Base-by-base conservation (phyloP, 495 filamentous ascomycete species). In the Aspergillus cavernicola region DNA sequence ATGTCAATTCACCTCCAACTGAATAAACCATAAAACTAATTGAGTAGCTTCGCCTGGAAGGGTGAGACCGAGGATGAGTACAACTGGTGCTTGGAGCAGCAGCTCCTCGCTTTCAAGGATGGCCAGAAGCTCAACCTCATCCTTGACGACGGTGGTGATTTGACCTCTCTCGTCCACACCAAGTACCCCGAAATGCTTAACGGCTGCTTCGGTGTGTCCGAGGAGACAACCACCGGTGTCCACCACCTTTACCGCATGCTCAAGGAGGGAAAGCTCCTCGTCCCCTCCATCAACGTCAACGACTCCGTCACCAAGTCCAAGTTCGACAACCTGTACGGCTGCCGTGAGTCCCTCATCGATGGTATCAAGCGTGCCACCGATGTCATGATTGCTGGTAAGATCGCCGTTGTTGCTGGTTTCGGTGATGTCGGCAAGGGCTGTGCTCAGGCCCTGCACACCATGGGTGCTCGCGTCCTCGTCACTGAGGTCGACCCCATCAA, bases 61-160 rank as follows among this genome's bases (percentile, higher is more conserved):
- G 93, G 93, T 69, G 93, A 98, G 87, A 96, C 92, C 61, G 95
- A 98, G 76, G 93, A 97, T 81, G 93, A 98, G 81, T 98, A 98
- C 85, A 80, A 93, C 67, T 98, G 93, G 93, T 98, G 93, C 73
- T 78, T 98, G 66, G 93, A 97, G 80, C 93, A 98, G 82, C 95
- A 97, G 80, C 88, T 98, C 62, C 66, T 79, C 45, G 88, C 93
- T 65, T 98, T 98, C 88, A 95, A 93, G 78, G 89, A 95, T 72
- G 86, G 83, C 84, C 86, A 96, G 84, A 85, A 84, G 75, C 85
- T 98, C 59, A 98, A 98, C 84, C 78, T 98, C 55, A 98, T 98
- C 77, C 90, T 98, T 62, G 93, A 98, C 66, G 93, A 98, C 66
- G 93, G 93, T 78, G 93, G 93, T 80, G 93, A 98, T 71, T 80